Base-by-base conservation (phyloP, 1,284 basidiomycete species). In the Ceratobasidium sp. region DNA sequence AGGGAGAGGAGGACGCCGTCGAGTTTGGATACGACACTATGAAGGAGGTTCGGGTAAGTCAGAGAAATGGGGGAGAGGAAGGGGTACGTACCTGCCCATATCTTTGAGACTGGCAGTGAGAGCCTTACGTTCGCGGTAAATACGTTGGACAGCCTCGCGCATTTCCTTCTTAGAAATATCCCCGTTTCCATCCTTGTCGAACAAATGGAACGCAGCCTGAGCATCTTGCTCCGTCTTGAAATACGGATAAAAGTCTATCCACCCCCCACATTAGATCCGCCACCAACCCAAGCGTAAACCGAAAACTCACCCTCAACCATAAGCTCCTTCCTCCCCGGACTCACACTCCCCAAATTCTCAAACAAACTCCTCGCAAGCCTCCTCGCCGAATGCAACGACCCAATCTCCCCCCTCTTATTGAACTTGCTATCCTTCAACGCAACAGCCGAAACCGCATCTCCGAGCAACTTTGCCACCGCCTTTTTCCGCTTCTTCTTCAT, bases 131-230 rank as follows among this genome's bases (percentile, higher is more conserved):
- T 95, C 93, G 66, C 88, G 85, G 80, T 95, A 95, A 66, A 95
- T 94, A 41, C 92, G 85, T 79, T 93, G 91, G 2, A 95, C 93
- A 0, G 91, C 92, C 79, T 93, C 91, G 54, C 93, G 88, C 93
- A 95, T 95, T 83, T 95, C 93, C 44, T 85, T 86, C 81, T 90
- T 93, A 19, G 86, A 87, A 74, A 95, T 93, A 79, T 95, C 93
- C 9, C 93, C 94, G 79, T 95, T 95, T 17, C 87, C 89, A 80
- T 95, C 94, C 79, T 92, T 92, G 81, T 95, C 94, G 77, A 95
- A 95, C 6, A 94, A 79, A 22, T 85, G 83, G 78, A 95, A 95
- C 1, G 93, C 93, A 31, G 88, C 80, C 77, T 91, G 89, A 33
- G 94, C 94, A 79, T 95, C 93, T 14, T 87, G 84, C 45, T 88